A percentile compares a stretch with the other conserved stretches of the same genome.
Conservation (phyloP, 352 stramenopile species). For the Elongisporangium undulatum region DNA sequence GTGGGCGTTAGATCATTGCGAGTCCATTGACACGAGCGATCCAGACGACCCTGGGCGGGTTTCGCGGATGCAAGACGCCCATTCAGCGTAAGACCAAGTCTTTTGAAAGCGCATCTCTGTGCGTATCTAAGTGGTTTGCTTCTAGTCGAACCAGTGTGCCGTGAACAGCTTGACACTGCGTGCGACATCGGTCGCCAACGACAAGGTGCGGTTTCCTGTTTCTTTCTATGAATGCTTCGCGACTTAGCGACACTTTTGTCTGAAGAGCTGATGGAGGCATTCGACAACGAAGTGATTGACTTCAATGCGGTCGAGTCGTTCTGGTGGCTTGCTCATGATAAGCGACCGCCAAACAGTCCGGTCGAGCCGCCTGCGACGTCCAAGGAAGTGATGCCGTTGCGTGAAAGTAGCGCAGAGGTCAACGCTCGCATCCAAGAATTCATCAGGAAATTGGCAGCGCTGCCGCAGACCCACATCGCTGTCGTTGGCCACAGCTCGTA, state of each 20-base stretch:
- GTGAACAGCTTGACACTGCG: conserved; percentile 82
- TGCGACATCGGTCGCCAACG: conserved; percentile 75
- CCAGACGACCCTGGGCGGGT: conserved; percentile 68
- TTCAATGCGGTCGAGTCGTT: conserved; percentile 39
- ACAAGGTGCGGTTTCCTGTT: conserved; percentile 14
- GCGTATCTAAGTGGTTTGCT: not conserved
- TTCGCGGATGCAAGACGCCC: conserved; percentile 43
- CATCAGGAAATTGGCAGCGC: conserved; percentile 35
- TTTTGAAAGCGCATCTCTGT: conserved; percentile 2
- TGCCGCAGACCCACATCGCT: conserved; percentile 68
- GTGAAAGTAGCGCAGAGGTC: conserved; percentile 51
- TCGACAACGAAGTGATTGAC: conserved; percentile 24
- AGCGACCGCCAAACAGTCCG: conserved; percentile 20
- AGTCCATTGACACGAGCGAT: conserved; percentile 82
- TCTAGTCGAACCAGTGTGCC: conserved; percentile 65
- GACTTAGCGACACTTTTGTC: not conserved
- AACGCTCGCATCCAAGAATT: conserved; percentile 68
- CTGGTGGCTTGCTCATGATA: conserved; percentile 62
- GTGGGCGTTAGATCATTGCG: conserved; percentile 52
- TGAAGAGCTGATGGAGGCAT: conserved; percentile 34
- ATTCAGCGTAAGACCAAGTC: conserved; percentile 36
- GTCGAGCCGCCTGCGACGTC: conserved; percentile 25
- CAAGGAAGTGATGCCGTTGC: conserved; percentile 49
- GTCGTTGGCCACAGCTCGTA: conserved; percentile 81
- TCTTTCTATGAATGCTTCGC: not conserved